phyloP scores from a whole-genome alignment of 371 early-diverging fungal species.

The Syncephalis plumigaleata region DNA sequence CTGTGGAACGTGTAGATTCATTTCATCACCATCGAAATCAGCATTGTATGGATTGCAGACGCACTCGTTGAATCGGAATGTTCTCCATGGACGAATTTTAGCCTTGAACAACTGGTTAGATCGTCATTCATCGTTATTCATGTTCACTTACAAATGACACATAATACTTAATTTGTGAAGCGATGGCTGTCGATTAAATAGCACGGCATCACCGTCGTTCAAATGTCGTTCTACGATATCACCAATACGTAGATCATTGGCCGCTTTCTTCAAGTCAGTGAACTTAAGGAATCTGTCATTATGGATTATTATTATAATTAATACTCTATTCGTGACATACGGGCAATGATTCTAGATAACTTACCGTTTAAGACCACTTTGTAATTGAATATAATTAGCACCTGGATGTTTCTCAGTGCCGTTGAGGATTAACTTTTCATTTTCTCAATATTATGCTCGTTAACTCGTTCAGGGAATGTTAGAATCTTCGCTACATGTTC shows the following conservation, averaged over 20 bases:
- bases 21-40: constrained; percentile 99
- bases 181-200: constrained; percentile 99
- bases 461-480: constrained; percentile 96
- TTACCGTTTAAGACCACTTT: constrained; percentile 33
- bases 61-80: constrained; percentile 99
- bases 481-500: constrained; percentile 87
- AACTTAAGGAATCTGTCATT: constrained; percentile 55
- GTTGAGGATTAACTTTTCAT: constrained; percentile 67
- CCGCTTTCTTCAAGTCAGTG: constrained; percentile 49
- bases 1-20: constrained; percentile 99
- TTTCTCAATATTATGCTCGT: constrained; percentile 67
- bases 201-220: constrained; percentile 90
- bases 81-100: constrained; percentile 94
- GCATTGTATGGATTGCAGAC: constrained; percentile 99
- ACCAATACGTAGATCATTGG: constrained; percentile 65
- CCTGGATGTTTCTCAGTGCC: constrained; percentile 93
- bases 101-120: constrained; percentile 11
- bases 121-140: background rate
- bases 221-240: constrained; percentile 97
- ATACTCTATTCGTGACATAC: background rate
- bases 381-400: constrained; percentile 70
- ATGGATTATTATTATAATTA: constrained; percentile 10
- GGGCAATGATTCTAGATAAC: constrained; percentile 1
- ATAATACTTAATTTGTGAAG: constrained; percentile 98
- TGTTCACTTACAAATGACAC: constrained; percentile 65